phyloP scores from a whole-genome alignment of 768 basidiomycete genomes.

The Mycena galericulata region DNA sequence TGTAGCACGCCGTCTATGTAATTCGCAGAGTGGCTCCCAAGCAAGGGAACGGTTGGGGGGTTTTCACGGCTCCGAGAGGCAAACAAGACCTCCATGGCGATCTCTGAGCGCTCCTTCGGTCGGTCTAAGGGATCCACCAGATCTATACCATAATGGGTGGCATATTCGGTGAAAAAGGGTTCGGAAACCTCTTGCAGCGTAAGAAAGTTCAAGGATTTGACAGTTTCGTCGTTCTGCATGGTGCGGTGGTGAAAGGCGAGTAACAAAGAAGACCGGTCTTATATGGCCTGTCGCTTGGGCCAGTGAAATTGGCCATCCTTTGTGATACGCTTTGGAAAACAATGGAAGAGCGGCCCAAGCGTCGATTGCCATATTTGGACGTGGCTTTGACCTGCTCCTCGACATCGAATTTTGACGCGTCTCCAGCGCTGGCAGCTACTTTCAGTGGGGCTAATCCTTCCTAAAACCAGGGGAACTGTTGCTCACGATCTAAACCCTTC shows the following conservation, averaged over 20 bases:
- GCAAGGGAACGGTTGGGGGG: neutral
- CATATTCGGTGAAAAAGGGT: conserved; percentile 29
- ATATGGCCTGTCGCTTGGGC: neutral
- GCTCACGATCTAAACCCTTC: too few species aligned
- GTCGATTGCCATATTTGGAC: neutral
- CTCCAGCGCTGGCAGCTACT: too few species aligned
- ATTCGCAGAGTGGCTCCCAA: neutral
- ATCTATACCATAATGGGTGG: neutral
- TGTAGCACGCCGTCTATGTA: conserved; percentile 4
- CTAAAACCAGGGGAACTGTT: too few species aligned
- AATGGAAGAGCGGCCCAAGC: conserved; percentile 14
- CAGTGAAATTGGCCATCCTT: neutral
- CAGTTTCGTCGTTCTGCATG: neutral
- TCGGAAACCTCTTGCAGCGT: conserved; percentile 15
- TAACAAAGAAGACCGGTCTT: neutral
- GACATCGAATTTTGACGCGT: too few species aligned
- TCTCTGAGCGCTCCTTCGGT: neutral
- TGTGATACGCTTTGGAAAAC: conserved; percentile 20
- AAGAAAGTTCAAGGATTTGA: neutral
- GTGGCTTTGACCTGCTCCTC: too few species aligned
- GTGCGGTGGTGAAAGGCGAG: neutral
- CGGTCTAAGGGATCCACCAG: neutral
- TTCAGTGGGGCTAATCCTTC: too few species aligned
- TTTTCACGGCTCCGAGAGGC: neutral
- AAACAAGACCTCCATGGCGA: neutral